Conservation (phyloP, 1,284 basidiomycete species). For the Moesziomyces aphidis region DNA sequence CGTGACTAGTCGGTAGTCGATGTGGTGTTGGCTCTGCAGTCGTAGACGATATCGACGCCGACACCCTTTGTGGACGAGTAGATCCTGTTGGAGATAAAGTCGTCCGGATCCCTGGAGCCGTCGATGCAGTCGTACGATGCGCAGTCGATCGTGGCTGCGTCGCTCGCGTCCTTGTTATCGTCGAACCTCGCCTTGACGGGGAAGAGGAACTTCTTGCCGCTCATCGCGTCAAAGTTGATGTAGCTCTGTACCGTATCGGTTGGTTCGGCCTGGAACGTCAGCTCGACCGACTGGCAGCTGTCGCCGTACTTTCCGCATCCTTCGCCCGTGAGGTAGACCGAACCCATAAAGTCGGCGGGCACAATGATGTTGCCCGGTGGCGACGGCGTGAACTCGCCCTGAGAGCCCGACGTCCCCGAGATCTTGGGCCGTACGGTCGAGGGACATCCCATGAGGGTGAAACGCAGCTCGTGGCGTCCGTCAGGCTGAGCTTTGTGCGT, state of each 20-base stretch:
- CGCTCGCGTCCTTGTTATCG: constrained; percentile 16
- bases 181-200: constrained; percentile 39
- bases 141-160: constrained; percentile 19
- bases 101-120: constrained; percentile 33
- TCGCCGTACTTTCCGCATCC: constrained; percentile 31
- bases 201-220: constrained; percentile 29
- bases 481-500: constrained; percentile 21
- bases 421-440: constrained; percentile 28
- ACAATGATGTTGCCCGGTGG: constrained; percentile 25
- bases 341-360: constrained; percentile 35
- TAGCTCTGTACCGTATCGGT: constrained; percentile 29
- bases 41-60: constrained; percentile 31
- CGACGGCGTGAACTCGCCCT: constrained; percentile 15
- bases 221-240: constrained; percentile 35
- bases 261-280: constrained; percentile 33
- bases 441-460: constrained; percentile 22
- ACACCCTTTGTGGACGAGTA: constrained; percentile 31
- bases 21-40: constrained; percentile 30
- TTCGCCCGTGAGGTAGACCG: constrained; percentile 38
- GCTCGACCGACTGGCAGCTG: constrained; percentile 29
- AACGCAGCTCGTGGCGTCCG: constrained; percentile 39
- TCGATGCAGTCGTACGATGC: constrained; percentile 18
- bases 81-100: constrained; percentile 28
- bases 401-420: constrained; percentile 26
- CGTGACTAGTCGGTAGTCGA: constrained; percentile 5